Base-by-base conservation (phyloP, 1,284 basidiomycete genomes). In the Cutaneotrichosporon sp. region DNA sequence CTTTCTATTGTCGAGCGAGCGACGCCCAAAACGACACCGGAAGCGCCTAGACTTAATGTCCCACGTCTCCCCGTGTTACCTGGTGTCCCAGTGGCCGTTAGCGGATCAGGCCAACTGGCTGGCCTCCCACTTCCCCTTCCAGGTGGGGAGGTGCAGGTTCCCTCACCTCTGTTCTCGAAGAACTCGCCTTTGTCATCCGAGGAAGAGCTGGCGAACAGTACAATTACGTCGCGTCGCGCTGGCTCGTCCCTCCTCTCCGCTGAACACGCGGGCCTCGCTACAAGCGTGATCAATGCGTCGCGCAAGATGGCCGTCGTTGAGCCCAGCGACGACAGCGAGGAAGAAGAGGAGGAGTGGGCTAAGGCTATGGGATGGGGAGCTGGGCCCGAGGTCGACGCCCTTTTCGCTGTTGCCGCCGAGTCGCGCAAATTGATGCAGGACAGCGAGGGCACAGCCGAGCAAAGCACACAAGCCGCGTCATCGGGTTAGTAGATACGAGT, bases 281-380 rank as follows among this genome's bases (percentile, higher is more conserved):
- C 56, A 3, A 46, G 59, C 10, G 52, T 74, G 16, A 56, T 73
- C 14, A 32, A 58, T 14, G 68, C 68, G n/a, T 61, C 64, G 13
- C 46, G 56, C 30, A 60, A 62, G 26, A 64, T 71, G 52, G 55
- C n/a, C 7, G 61, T 34, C 58, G 40, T 42, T 6, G 42, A 46
- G 42, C n/a, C 42, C 6, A 40, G 38, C 13, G 63, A 34, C 21
- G 57, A 60, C 52, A 65, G 61, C 56, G 65, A 68, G 26, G 64
- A 67, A n/a, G 72, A 73, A 56, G 69, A 70, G 46, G 71, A 72
- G 46, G 71, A 72, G 16, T 71, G 65, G 69, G 70, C 66, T n/a
- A 66, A 61, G 62, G 66, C 51, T 13, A 66, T 73, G 68, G 69
- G 65, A 0, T 71, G 70, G 71, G 72, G 70, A 0, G 47, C 58